These are phyloP conservation scores for Yamadazyma sp. DNA, from an alignment of 805 yeast genomes.

Conservation along the genomic window DNA sequence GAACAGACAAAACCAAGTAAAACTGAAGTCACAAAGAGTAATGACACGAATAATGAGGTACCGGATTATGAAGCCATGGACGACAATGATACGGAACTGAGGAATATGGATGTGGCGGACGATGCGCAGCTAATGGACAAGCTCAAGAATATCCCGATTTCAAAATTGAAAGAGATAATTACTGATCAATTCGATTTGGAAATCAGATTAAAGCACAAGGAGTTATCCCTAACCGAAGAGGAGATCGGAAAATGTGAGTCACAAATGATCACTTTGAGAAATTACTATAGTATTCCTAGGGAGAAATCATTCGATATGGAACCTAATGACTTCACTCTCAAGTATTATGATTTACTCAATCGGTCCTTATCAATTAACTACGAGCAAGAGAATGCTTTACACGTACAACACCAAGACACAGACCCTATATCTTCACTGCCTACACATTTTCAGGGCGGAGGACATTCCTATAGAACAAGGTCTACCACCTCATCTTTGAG, in stretches of 20 bases:
- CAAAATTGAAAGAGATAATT: slow-evolving; percentile 32
- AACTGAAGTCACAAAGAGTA: too few species aligned
- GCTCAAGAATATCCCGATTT: slow-evolving; percentile 22
- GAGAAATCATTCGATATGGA: slow-evolving; percentile 40
- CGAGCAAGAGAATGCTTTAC: slow-evolving; percentile 6
- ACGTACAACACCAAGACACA: too few species aligned
- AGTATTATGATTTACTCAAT: slow-evolving; percentile 39
- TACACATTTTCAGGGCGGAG: slow-evolving; percentile 1
- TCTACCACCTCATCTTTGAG: slow-evolving; percentile 55
- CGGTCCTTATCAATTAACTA: slow-evolving; percentile 34
- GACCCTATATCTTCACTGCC: too few species aligned
- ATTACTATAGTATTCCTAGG: slow-evolving; percentile 43
- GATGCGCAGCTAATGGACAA: slow-evolving; percentile 7
- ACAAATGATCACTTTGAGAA: slow-evolving; percentile 52
- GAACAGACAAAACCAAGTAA: too few species aligned
- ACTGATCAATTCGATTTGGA: slow-evolving; percentile 57
- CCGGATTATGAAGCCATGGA: too few species aligned
- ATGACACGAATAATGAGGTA: too few species aligned
- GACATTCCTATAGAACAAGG: slow-evolving; percentile 45
- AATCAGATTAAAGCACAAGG: slow-evolving; percentile 59
- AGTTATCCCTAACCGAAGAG: slow-evolving; percentile 47
- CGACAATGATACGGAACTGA: background rate
- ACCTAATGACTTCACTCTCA: slow-evolving; percentile 45
- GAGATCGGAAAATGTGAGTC: slow-evolving; percentile 60
- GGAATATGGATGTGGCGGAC: background rate